Conservation (phyloP, 306 rosid species). For the Corylus avellana region DNA sequence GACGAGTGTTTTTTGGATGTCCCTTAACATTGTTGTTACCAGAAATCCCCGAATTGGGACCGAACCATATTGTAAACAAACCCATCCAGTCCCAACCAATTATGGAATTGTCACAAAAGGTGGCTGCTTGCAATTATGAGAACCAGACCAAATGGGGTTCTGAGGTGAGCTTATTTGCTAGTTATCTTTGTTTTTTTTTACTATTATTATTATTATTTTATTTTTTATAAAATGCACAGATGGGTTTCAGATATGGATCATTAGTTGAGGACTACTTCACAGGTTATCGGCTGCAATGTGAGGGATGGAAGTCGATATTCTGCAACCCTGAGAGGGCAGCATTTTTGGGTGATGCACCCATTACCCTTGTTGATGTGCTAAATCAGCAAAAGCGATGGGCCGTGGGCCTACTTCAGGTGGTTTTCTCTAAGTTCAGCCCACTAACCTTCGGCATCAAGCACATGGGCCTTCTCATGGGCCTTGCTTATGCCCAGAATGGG, state of each 20-base stretch:
- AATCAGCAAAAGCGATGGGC: constrained; percentile 44
- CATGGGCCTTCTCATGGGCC: constrained; percentile 40
- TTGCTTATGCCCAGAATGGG: constrained; percentile 27
- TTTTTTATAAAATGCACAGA: constrained; percentile 2
- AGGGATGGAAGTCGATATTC: constrained; percentile 44
- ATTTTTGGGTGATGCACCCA: constrained; percentile 44
- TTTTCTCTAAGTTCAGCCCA: constrained; percentile 38
- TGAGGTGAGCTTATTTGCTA: constrained; percentile 25
- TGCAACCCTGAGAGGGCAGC: constrained; percentile 44
- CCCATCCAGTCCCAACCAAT: constrained; percentile 24
- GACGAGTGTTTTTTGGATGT: constrained; percentile 43
- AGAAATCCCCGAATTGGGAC: constrained; percentile 26
- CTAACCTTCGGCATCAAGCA: constrained; percentile 22
- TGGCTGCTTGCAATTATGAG: constrained; percentile 40
- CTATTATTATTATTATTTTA: no score
- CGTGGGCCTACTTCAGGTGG: constrained; percentile 35
- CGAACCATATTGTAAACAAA: constrained; percentile 24
- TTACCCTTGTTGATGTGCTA: constrained; percentile 31
- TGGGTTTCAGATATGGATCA: constrained; percentile 49
- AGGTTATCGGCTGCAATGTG: constrained; percentile 24
- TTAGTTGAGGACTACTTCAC: constrained; percentile 43
- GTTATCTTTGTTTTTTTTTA: background rate
- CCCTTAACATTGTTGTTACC: constrained; percentile 25
- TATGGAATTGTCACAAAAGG: constrained; percentile 28
- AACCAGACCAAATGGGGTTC: constrained; percentile 42